Evolutionary conservation across 2,329 filamentous ascomycete species (phyloP).

Genomic region (Trichoderma koningiopsis): DNA sequence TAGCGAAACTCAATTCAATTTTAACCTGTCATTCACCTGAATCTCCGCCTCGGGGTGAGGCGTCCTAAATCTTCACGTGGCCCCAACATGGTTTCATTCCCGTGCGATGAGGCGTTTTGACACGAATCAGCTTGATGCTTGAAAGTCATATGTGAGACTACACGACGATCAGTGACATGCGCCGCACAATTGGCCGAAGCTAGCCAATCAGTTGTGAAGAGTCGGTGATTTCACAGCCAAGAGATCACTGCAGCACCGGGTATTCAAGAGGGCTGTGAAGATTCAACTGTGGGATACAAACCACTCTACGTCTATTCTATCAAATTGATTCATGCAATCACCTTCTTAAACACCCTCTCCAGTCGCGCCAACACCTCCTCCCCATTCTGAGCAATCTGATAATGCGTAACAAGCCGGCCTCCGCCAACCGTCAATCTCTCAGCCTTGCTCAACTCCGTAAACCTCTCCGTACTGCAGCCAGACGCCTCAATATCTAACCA

Average conservation of each 20-base stretch:
- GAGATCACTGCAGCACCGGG: background rate
- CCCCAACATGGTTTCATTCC: background rate
- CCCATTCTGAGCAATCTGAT: constrained; percentile 63
- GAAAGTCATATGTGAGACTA: background rate
- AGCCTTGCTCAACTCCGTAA: constrained; percentile 45
- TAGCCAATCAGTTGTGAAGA: background rate
- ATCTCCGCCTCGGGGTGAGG: background rate
- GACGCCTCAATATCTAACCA: constrained; percentile 74
- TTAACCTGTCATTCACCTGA: background rate
- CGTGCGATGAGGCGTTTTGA: background rate
- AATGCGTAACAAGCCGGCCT: constrained; percentile 51
- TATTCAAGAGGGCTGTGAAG: background rate
- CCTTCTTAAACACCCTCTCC: constrained; percentile 54
- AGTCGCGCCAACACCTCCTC: constrained; percentile 62
- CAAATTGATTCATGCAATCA: constrained; percentile 33
- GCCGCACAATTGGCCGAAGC: background rate
- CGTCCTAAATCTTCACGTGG: background rate
- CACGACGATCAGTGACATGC: background rate
- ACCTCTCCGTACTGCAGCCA: constrained; percentile 45
- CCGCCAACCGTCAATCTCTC: constrained; percentile 47
- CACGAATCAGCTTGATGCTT: background rate
- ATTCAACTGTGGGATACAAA: background rate
- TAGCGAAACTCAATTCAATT: background rate
- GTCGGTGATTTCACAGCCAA: background rate
- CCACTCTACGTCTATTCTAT: background rate